A percentile compares a stretch with the other conserved stretches of the same genome.
These are phyloP conservation scores for Durio zibethinus DNA, from an alignment of 345 rosid genomes.

Conservation along the genomic window DNA sequence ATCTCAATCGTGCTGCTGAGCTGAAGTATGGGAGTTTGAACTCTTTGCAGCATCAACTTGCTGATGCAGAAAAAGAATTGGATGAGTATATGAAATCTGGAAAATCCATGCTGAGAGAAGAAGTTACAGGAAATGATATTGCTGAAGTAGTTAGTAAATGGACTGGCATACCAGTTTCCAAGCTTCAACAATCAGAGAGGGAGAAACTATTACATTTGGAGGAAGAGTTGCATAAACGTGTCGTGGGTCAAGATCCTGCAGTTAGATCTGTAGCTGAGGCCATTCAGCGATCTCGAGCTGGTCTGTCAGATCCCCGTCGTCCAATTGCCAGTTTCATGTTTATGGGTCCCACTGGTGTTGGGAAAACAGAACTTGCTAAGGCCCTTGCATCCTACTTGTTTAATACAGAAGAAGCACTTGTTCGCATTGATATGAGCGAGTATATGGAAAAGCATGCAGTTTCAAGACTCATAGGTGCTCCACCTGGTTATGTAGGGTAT, in stretches of 20 bases:
- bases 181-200: slow-evolving; percentile 93
- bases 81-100: slow-evolving; percentile 86
- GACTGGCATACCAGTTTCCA: slow-evolving; percentile 97
- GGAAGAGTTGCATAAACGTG: slow-evolving; percentile 88
- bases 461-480: slow-evolving; percentile 95
- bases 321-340: slow-evolving; percentile 99
- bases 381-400: slow-evolving; percentile 88
- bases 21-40: slow-evolving; percentile 92
- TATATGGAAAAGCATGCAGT: slow-evolving; percentile 99
- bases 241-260: slow-evolving; percentile 95
- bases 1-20: slow-evolving; percentile 98
- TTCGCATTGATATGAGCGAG: slow-evolving; percentile 97
- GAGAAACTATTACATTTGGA: slow-evolving; percentile 85
- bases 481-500: slow-evolving; percentile 96
- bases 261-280: slow-evolving; percentile 95
- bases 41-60: slow-evolving; percentile 83
- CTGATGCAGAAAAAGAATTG: slow-evolving; percentile 78
- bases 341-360: slow-evolving; percentile 99
- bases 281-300: slow-evolving; percentile 96
- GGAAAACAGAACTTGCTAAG: slow-evolving; percentile 95
- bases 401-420: slow-evolving; percentile 96
- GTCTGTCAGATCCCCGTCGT: slow-evolving; percentile 93
- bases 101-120: slow-evolving; percentile 97
- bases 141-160: slow-evolving; percentile 96
- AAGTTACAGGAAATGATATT: slow-evolving; percentile 86